Evolutionary conservation across 2,329 filamentous ascomycete species (phyloP), one percentile per base, ranked within the genome.

Genomic region (Capronia americana): DNA sequence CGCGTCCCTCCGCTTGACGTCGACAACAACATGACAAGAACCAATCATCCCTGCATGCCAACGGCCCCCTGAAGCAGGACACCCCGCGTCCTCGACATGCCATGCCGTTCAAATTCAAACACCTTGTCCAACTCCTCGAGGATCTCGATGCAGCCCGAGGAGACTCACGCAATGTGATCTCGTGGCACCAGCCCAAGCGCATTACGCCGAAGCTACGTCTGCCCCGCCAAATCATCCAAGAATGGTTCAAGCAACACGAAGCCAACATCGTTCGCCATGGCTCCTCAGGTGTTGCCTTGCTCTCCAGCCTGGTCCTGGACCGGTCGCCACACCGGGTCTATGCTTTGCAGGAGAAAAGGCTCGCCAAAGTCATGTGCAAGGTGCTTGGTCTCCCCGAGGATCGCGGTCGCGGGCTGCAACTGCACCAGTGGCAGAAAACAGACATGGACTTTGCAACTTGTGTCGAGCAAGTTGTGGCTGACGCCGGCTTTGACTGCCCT

Each of bases 291-390:
- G 80, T 86, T 1, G 89, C 91, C 2, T 79, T 97, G 1, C 80
- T 96, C 0, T 93, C 91, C 1, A 88, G 89, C 2, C 78, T 97
- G 0, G 84, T 96, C 0, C 92, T 93, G 0, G 89, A 93, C 69
- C 88, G 85, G 70, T 84, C 92, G 61, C 88, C 87, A 2, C 92
- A 96, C 74, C 86, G 92, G 30, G 90, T 94, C 1, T 96, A 93
- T 75, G 85, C 83, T 44, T 82, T 96, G 1, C 87, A 91, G 73
- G 80, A 86, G 32, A 74, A 72, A 5, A 83, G 80, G 0, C 81
- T 97, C 0, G 86, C 88, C 63, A 86, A 84, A 59, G 85, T 92
- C n/a, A 83, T 97, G 17, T 86, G 84, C 2, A 85, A 88, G 34
- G 86, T 87, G 23, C 81, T 94, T n/a, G 24, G 24, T 77, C 84